Percentiles rank a stretch among this genome's conserved stretches.
phyloP scores from a whole-genome alignment of 768 basidiomycete species.

The Thelephora aurantiotincta region DNA sequence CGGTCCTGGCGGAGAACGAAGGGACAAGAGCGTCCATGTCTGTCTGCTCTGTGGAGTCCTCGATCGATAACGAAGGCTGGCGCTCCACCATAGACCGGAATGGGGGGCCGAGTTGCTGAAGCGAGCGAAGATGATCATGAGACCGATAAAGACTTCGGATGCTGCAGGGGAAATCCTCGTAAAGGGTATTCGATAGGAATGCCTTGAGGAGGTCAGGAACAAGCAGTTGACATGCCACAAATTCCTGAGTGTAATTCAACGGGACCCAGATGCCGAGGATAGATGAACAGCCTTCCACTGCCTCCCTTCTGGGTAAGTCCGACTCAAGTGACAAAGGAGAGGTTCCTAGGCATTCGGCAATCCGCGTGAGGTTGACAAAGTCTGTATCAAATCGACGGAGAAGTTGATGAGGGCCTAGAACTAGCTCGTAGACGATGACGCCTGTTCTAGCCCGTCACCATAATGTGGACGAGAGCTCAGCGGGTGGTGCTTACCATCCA shows the following conservation, averaged over 20 bases:
- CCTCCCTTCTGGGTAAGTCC: slow-evolving; percentile 32
- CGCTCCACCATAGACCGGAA: slow-evolving; percentile 39
- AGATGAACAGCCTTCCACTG: slow-evolving; percentile 36
- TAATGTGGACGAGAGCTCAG: not conserved
- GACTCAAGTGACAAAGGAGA: slow-evolving; percentile 22
- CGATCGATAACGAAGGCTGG: slow-evolving; percentile 10
- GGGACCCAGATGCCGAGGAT: slow-evolving; percentile 61
- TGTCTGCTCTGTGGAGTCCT: not conserved
- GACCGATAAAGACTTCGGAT: slow-evolving; percentile 42
- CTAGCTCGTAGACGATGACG: slow-evolving; percentile 63
- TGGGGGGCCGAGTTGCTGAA: slow-evolving; percentile 51
- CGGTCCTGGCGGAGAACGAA: slow-evolving; percentile 10
- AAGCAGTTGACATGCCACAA: slow-evolving; percentile 34
- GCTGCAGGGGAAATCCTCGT: slow-evolving; percentile 47
- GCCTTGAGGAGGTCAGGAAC: slow-evolving; percentile 26
- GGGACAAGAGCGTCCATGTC: slow-evolving; percentile 8
- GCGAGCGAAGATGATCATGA: slow-evolving; percentile 29
- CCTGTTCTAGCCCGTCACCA: slow-evolving; percentile 22
- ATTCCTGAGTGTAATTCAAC: slow-evolving; percentile 37
- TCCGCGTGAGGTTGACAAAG: slow-evolving; percentile 58
- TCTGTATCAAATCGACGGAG: slow-evolving; percentile 68
- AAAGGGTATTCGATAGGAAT: slow-evolving; percentile 51
- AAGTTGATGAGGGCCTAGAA: slow-evolving; percentile 37
- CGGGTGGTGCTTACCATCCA: slow-evolving; percentile 41
- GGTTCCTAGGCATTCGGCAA: slow-evolving; percentile 31